These are phyloP conservation scores for Sporothrix inflata DNA, from an alignment of 2,329 filamentous ascomycete species.

Conservation along the genomic window DNA sequence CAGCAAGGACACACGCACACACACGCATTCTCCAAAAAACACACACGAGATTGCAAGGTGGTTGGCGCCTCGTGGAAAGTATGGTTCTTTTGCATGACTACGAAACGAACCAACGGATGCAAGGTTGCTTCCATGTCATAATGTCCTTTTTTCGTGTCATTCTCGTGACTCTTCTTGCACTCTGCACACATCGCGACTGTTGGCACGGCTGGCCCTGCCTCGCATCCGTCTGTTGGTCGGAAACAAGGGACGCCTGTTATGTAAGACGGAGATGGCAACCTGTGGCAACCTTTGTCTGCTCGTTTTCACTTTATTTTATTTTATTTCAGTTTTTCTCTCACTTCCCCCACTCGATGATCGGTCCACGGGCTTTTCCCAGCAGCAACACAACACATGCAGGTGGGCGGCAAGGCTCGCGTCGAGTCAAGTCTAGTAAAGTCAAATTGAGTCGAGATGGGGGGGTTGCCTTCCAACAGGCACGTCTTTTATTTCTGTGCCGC, in stretches of 20 bases:
- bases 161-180: not conserved
- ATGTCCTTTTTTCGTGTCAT: not conserved
- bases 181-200: no score
- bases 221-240: not conserved
- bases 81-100: not conserved
- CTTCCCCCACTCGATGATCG: not conserved
- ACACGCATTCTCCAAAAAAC: not conserved
- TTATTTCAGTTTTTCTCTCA: not conserved
- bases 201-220: constrained; percentile 10
- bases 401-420: constrained; percentile 7
- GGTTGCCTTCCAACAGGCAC: not conserved
- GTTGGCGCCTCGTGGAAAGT: not conserved
- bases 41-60: constrained; percentile 3
- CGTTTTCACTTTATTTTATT: not conserved
- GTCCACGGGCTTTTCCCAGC: constrained; percentile 1
- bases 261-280: not conserved
- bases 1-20: not conserved
- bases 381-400: not conserved
- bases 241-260: not conserved
- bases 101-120: constrained; percentile 2
- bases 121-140: not conserved
- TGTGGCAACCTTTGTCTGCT: no score
- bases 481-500: not conserved
- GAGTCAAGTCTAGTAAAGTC: not conserved
- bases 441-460: not conserved